Evolutionary conservation across 2,329 filamentous ascomycete genomes (phyloP).

Genomic region (Pezizomycotina sp.): DNA sequence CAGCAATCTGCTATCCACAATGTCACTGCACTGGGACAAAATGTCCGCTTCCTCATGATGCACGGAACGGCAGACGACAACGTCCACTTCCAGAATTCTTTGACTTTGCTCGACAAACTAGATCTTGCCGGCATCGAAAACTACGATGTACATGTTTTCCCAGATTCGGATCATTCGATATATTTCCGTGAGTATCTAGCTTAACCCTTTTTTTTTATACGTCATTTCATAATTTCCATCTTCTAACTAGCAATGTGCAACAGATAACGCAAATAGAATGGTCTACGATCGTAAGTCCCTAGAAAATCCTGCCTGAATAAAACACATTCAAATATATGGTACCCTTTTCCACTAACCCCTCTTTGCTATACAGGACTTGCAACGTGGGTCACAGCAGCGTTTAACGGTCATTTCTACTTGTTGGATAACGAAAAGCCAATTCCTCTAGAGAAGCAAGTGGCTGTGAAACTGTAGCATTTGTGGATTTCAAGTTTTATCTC

Average conservation of each 20-base stretch:
- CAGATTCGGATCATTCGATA: slow-evolving; percentile 88
- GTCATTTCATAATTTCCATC: not conserved
- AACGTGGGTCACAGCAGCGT: slow-evolving; percentile 91
- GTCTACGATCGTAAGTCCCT: slow-evolving; percentile 50
- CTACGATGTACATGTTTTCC: slow-evolving; percentile 92
- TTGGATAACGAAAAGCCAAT: slow-evolving; percentile 38
- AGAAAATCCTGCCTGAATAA: slow-evolving; percentile 1
- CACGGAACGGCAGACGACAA: slow-evolving; percentile 96
- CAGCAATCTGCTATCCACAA: slow-evolving; percentile 57
- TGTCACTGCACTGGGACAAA: slow-evolving; percentile 52
- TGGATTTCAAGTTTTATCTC: not conserved
- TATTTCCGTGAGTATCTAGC: slow-evolving; percentile 44
- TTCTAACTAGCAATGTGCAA: not conserved
- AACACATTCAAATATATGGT: no score
- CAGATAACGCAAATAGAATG: slow-evolving; percentile 66
- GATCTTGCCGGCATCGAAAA: slow-evolving; percentile 71
- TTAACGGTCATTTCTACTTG: slow-evolving; percentile 83
- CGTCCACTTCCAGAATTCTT: slow-evolving; percentile 88
- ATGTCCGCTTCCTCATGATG: slow-evolving; percentile 83
- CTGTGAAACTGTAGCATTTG: slow-evolving; percentile 3
- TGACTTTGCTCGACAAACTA: slow-evolving; percentile 71
- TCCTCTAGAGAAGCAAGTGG: slow-evolving; percentile 14
- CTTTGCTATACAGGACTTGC: slow-evolving; percentile 41
- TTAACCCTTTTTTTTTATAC: not conserved
- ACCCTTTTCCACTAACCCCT: no score